Conservation (phyloP, 768 basidiomycete genomes). For the Leccinum fibrillosum region DNA sequence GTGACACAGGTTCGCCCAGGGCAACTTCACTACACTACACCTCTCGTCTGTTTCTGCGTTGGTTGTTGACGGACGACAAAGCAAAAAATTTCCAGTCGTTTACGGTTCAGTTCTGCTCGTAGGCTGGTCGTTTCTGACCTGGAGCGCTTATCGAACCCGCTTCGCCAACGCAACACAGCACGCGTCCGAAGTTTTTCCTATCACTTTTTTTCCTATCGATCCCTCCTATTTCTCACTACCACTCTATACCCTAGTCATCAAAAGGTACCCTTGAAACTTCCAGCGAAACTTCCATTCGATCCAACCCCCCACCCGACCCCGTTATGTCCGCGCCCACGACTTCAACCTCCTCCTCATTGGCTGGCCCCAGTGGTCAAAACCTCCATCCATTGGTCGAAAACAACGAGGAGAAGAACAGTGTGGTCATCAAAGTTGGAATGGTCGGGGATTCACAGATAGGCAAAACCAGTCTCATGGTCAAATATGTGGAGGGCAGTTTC, state of each 20-base stretch:
- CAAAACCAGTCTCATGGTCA: conserved; percentile 99
- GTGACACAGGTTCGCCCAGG: conserved; percentile 5
- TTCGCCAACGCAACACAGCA: conserved; percentile 30
- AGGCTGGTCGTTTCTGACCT: conserved; percentile 30
- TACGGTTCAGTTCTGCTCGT: conserved; percentile 27
- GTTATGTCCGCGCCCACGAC: conserved; percentile 51
- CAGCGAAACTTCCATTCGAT: conserved; percentile 20
- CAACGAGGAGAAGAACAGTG: conserved; percentile 79
- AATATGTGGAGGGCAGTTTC: conserved; percentile 98
- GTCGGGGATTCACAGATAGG: conserved; percentile 99
- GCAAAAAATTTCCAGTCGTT: conserved; percentile 27
- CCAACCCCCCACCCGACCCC: conserved; percentile 12
- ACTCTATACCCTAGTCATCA: conserved; percentile 25
- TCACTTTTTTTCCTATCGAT: conserved; percentile 30
- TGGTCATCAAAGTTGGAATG: conserved; percentile 99
- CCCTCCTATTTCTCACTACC: conserved; percentile 23
- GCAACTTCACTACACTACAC: conserved; percentile 8
- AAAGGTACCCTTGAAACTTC: conserved; percentile 16
- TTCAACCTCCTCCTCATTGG: conserved; percentile 41
- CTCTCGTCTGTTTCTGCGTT: conserved; percentile 29
- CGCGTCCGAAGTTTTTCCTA: conserved; percentile 34
- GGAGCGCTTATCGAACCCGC: conserved; percentile 35
- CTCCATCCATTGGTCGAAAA: conserved; percentile 50
- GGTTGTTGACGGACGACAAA: conserved; percentile 34
- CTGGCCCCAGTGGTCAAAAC: conserved; percentile 53